Percentiles rank a stretch among this genome's conserved stretches.
phyloP scores from a whole-genome alignment of 2,329 filamentous ascomycete genomes.

The Hypocrella siamensis region DNA sequence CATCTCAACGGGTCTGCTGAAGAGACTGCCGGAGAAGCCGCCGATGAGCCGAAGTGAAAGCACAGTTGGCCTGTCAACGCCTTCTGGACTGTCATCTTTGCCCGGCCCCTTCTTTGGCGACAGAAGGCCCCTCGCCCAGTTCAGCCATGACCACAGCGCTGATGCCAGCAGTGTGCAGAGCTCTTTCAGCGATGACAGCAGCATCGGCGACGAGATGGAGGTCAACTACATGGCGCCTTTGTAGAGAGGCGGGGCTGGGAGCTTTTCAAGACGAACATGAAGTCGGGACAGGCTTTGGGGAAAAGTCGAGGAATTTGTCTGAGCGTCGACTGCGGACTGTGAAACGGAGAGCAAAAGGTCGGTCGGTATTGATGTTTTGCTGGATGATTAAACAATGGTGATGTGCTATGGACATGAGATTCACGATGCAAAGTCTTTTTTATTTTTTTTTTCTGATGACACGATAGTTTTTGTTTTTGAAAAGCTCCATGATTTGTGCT shows the following conservation, averaged over 20 bases:
- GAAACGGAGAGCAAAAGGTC: too few relatives aligned
- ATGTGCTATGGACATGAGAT: too few relatives aligned
- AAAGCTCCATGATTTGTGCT: too few relatives aligned
- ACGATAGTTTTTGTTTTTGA: too few relatives aligned
- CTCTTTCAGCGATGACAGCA: slow-evolving; percentile 31
- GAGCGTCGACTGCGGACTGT: too few relatives aligned
- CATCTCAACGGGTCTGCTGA: slow-evolving; percentile 52
- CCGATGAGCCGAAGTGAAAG: slow-evolving; percentile 42
- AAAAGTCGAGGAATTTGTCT: too few relatives aligned
- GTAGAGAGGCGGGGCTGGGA: slow-evolving; percentile 1
- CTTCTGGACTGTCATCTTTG: slow-evolving; percentile 10
- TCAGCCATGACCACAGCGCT: slow-evolving; percentile 28
- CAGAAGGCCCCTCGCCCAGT: slow-evolving; percentile 21
- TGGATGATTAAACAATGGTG: too few relatives aligned
- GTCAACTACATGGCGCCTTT: slow-evolving; percentile 12
- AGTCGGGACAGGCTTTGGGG: too few relatives aligned
- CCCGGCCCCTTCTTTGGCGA: slow-evolving; percentile 14
- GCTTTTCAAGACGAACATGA: neutral
- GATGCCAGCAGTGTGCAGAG: slow-evolving; percentile 36
- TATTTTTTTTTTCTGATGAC: too few relatives aligned
- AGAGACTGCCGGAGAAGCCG: slow-evolving; percentile 56
- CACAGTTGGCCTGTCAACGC: slow-evolving; percentile 27
- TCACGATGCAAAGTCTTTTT: too few relatives aligned
- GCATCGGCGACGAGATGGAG: slow-evolving; percentile 40
- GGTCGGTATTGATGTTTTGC: too few relatives aligned